Conservation (phyloP, 164 flowering plant genomes). For the Warburgia ugandensis region DNA sequence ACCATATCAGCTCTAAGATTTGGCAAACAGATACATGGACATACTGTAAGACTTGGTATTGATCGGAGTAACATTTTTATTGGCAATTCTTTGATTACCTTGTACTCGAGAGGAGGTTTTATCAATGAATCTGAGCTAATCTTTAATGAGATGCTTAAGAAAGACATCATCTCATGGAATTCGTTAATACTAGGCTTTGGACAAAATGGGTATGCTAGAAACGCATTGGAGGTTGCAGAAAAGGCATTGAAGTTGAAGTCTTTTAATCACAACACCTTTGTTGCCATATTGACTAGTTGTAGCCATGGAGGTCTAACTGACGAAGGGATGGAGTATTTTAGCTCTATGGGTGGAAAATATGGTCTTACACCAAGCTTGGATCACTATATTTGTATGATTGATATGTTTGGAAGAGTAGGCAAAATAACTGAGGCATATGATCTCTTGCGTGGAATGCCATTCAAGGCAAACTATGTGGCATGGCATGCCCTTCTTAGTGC, state of each 20-base stretch:
- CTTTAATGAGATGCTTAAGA: slow-evolving; percentile 18
- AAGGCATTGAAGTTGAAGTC: slow-evolving; percentile 14
- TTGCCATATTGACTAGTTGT: slow-evolving; percentile 18
- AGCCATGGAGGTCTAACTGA: slow-evolving; percentile 27
- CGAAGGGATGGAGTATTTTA: slow-evolving; percentile 25
- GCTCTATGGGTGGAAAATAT: slow-evolving; percentile 15
- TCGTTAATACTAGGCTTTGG: slow-evolving; percentile 23
- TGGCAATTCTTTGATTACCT: slow-evolving; percentile 6
- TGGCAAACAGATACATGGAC: slow-evolving; percentile 4
- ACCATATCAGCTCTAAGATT: slow-evolving; percentile 4
- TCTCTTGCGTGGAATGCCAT: slow-evolving; percentile 20
- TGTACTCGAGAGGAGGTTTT: slow-evolving; percentile 7
- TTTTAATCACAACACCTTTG: slow-evolving; percentile 22
- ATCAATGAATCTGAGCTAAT: slow-evolving; percentile 5
- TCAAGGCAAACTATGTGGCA: slow-evolving; percentile 17
- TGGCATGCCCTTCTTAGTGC: slow-evolving; percentile 26
- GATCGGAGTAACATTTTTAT: slow-evolving; percentile 6
- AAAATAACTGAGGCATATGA: slow-evolving; percentile 19
- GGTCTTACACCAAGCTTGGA: slow-evolving; percentile 20
- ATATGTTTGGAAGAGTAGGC: slow-evolving; percentile 30
- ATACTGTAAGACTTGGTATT: slow-evolving; percentile 3
- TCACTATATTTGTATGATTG: slow-evolving; percentile 29
- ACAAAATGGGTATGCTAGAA: slow-evolving; percentile 24
- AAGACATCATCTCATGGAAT: slow-evolving; percentile 24
- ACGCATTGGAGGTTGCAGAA: slow-evolving; percentile 22